Evolutionary conservation across 2,329 filamentous ascomycete species (phyloP), one percentile per base, ranked within the genome.

Genomic region (Geosmithia putterillii): DNA sequence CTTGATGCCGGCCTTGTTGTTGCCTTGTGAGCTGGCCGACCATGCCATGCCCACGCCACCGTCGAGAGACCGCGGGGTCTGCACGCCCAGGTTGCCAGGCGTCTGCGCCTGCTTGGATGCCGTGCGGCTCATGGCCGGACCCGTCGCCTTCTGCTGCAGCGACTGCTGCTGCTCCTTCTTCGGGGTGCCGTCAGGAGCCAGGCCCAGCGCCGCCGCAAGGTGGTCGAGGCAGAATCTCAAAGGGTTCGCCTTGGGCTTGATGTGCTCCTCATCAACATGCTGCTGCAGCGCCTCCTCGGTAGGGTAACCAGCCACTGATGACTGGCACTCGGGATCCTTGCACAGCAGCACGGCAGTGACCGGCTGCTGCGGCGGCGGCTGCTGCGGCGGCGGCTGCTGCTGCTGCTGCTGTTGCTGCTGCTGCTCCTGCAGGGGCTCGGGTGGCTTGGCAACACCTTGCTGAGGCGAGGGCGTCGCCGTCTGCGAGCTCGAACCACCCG

Each of bases 251-350:
- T 63, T 59, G 6, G 76, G 76, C 53, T 69, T 72, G 19, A 67
- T 59, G 49, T 82, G 78, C 53, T 80, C 76, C 45, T 80, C 72
- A n/a, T 74, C 63, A 7, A 68, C 57, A 51, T 82, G 78, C 10
- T 59, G 54, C 43, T 69, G 66, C 41, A 71, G 62, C 12, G 68
- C 67, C 49, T 79, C 73, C 48, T 80, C 71, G 7, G 60, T 74
- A 2, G 66, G 52, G 50, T 80, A 81, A 0, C 67, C 71, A 12
- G 63, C 59, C 2, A 52, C 55, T 8, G 68, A 65, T 48, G 64
- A 63, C 22, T 78, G 74, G 50, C 78, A 82, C 28, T 71, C 69
- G 2, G 61, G 50, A 41, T 80, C 74, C 18, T 67, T 60, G 56
- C 78, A 81, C 20, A 63, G 49, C 42, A 73, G 65, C 3, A 66